These are phyloP conservation scores for Triangularia verruculosa DNA, from an alignment of 2,329 filamentous ascomycete species.

Conservation along the genomic window DNA sequence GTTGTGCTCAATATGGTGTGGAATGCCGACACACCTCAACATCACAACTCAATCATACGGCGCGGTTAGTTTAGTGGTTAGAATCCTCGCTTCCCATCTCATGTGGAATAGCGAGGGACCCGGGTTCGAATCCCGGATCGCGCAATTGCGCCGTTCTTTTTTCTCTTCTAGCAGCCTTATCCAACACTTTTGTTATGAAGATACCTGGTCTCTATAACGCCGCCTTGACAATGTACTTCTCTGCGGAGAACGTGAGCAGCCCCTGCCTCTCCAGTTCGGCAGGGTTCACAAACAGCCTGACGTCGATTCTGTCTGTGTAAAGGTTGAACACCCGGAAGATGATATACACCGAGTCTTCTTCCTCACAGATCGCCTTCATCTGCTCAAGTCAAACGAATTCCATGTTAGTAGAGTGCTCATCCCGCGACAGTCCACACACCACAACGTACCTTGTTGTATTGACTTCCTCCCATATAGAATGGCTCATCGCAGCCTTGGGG, in stretches of 20 bases:
- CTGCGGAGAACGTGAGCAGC: constrained; percentile 9
- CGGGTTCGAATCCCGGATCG: constrained; percentile 15
- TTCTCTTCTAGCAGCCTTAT: neutral
- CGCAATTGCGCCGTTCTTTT: neutral
- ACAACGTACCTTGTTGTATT: constrained; percentile 10
- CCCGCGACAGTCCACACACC: neutral
- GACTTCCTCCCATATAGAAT: constrained; percentile 4
- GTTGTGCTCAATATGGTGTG: no score
- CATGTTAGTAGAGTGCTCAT: neutral
- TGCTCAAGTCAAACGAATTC: neutral
- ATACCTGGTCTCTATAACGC: neutral
- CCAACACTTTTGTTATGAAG: neutral
- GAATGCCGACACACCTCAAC: neutral
- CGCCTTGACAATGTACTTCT: constrained; percentile 11
- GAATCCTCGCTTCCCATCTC: constrained; percentile 18
- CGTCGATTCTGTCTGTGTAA: constrained; percentile 4
- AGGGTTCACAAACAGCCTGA: constrained; percentile 17
- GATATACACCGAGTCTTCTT: constrained; percentile 10
- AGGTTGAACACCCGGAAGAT: constrained; percentile 16
- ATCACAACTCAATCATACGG: neutral
- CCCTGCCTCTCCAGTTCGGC: constrained; percentile 3
- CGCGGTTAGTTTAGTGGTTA: constrained; percentile 20
- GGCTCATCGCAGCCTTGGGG: neutral
- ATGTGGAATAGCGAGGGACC: constrained; percentile 10
- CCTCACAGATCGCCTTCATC: constrained; percentile 10